Evolutionary conservation across 2,329 filamentous ascomycete species (phyloP), one percentile per base, ranked within the genome.

Genomic region (Penicillium sp.): DNA sequence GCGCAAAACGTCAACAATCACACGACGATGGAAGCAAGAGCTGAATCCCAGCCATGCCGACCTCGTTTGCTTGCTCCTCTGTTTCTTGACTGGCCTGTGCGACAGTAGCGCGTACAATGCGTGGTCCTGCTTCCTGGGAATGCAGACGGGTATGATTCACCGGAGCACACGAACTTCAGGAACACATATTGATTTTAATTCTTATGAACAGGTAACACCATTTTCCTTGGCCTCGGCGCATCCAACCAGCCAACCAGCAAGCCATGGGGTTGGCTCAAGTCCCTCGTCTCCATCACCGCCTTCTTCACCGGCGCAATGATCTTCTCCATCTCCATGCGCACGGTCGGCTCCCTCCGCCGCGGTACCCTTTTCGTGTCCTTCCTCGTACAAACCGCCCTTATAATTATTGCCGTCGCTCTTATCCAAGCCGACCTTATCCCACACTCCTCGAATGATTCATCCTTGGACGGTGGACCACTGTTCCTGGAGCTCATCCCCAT

Each of bases 91-190:
- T 0, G 77, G 77, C 1, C 68, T 80, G 21, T 77, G 77, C 49
- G 77, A 80, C 59, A 75, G 75, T 56, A 73, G 75, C 41, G 73
- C 77, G 11, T 79, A 78, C 68, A 77, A 77, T 62, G 75, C 76
- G 14, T 79, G 77, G 76, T 75, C 73, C 31, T 79, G 77, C 58
- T 80, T 80, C 66, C 67, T 79, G 41, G 75, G 75, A 52, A 79
- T 80, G 77, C 77, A 80, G 59, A 79, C 77, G 2, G 77, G 77
- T 78, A 73, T 27, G 68, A 59, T n/a, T 51, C 48, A 50, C 19
- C 19, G 19, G 19, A 41, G 21, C 3, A 22, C 39, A 19, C 5
- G n/a, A 10, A 3, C n/a, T 19, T 8, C 39, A 22, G 10, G 31
- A 33, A 33, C 31, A 6, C 39, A 13, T 41, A 37, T 19, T 49